These are phyloP conservation scores for Phytopythium delawarense DNA, from an alignment of 352 stramenopile species.

Conservation along the genomic window DNA sequence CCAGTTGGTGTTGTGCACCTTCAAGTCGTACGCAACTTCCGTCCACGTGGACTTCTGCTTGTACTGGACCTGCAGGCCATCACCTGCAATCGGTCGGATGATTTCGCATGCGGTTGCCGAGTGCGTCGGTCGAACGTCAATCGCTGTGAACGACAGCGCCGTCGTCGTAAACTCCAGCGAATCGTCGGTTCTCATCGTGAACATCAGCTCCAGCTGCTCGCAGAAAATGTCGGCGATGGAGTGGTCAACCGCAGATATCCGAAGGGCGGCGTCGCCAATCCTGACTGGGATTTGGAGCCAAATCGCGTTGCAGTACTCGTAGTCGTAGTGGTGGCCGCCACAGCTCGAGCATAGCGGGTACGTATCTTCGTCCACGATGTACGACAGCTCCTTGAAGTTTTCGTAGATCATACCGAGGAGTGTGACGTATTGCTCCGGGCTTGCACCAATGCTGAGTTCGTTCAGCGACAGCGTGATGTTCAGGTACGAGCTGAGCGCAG, in stretches of 20 bases:
- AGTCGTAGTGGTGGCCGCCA: constrained; percentile 58
- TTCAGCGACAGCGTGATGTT: constrained; percentile 69
- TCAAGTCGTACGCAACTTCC: constrained; percentile 62
- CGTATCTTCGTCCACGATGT: constrained; percentile 73
- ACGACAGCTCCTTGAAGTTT: constrained; percentile 82
- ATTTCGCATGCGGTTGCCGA: constrained; percentile 62
- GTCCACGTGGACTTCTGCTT: constrained; percentile 77
- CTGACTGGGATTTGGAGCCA: constrained; percentile 81
- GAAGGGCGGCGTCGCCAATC: constrained; percentile 68
- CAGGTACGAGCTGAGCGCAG: constrained; percentile 56
- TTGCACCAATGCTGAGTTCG: constrained; percentile 67
- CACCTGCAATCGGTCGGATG: constrained; percentile 58
- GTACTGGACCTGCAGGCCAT: constrained; percentile 75
- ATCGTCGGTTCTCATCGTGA: constrained; percentile 79
- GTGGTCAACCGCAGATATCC: constrained; percentile 54
- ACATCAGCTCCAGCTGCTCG: constrained; percentile 76
- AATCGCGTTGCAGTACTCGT: constrained; percentile 61
- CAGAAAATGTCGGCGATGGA: constrained; percentile 69
- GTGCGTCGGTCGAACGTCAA: constrained; percentile 56
- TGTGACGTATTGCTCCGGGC: constrained; percentile 58
- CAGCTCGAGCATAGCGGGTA: constrained; percentile 66
- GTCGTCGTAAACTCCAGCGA: constrained; percentile 66
- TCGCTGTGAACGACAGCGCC: constrained; percentile 46
- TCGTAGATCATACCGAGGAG: constrained; percentile 83
- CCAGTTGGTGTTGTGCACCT: constrained; percentile 75